Base-by-base conservation (phyloP, 1,284 basidiomycete genomes). In the Trametes pubescens region DNA sequence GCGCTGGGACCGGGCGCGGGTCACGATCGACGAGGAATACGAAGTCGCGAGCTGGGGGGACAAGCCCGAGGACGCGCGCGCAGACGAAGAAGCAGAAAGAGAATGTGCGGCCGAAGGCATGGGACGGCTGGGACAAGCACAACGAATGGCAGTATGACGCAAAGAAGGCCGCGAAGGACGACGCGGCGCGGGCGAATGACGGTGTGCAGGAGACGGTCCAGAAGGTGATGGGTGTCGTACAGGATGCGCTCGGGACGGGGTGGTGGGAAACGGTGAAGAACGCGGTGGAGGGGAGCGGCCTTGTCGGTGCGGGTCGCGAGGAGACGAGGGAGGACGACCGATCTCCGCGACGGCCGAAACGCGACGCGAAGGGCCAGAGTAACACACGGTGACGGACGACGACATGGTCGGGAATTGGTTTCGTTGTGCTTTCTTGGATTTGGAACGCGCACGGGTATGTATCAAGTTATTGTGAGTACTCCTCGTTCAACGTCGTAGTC, bases 121-220 rank as follows among this genome's bases (percentile, higher is more conserved):
- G 88, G 88, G 86, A 90, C 38, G 81, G 86, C n/a, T 92, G 88
- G 71, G 81, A 86, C 59, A 76, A 78, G 48, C 87, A 89, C 71
- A 75, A 74, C 46, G 80, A 86, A 47, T 88, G 88, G 88, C 84
- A 86, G 72, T 82, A 86, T 71, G 77, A 80, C 49, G 76, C 83
- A 70, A 74, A 75, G 26, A 69, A 69, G 47, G 69, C 57, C 44
- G 64, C 57, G 37, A 62, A 68, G 52, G 65, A 66, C n/a, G 75
- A 68, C 11, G 75, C 71, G 40, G 66, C 67, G 24, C 72, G 73
- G 59, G 47, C 69, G 37, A 68, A 65, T 21, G 73, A 67, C 34
- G 74, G 78, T n/a, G 77, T 78, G 59, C 78, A 81, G 70, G 76
- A 77, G 66, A 78, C 83, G 49, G 76, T 87, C 57, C 75, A 79